Evolutionary conservation across 805 yeast genomes (phyloP).

Genomic region (Wickerhamomyces bovis): DNA sequence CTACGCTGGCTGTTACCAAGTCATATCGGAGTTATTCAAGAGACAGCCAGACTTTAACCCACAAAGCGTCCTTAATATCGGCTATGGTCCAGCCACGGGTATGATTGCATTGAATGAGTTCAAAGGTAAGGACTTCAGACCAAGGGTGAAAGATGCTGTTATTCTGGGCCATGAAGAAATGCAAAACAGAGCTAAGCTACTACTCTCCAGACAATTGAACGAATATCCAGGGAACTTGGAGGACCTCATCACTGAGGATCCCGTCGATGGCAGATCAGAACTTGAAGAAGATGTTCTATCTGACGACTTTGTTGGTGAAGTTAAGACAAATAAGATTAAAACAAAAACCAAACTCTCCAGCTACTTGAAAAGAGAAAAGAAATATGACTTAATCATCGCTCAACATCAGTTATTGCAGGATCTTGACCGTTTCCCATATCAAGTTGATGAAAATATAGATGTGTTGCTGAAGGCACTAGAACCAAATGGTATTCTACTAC

Average conservation of each 20-base stretch:
- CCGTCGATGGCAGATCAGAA: conserved; percentile 8
- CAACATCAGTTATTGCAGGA: conserved; percentile 69
- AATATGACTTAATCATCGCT: conserved; percentile 78
- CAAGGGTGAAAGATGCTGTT: conserved; percentile 62
- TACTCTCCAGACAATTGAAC: conserved; percentile 62
- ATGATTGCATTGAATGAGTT: conserved; percentile 82
- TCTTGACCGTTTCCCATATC: conserved; percentile 56
- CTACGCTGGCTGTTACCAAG: conserved; percentile 64
- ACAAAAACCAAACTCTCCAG: conserved; percentile 52
- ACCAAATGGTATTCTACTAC: conserved; percentile 74
- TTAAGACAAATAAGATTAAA: conserved; percentile 50
- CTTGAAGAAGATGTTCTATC: conserved; percentile 21
- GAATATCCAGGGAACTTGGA: conserved; percentile 33
- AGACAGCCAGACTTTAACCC: conserved; percentile 62
- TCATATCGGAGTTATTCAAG: conserved; percentile 56
- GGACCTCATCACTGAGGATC: conserved; percentile 13
- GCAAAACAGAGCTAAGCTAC: conserved; percentile 73
- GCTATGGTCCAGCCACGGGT: conserved; percentile 91
- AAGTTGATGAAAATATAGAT: conserved; percentile 64
- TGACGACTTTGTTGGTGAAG: conserved; percentile 41
- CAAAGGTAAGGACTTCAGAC: conserved; percentile 58
- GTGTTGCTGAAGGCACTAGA: conserved; percentile 52
- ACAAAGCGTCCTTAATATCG: conserved; percentile 63
- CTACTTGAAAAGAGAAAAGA: conserved; percentile 37
- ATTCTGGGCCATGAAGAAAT: conserved; percentile 66